phyloP scores from a whole-genome alignment of 257 asterid genomes.

The Przewalskia tangutica region DNA sequence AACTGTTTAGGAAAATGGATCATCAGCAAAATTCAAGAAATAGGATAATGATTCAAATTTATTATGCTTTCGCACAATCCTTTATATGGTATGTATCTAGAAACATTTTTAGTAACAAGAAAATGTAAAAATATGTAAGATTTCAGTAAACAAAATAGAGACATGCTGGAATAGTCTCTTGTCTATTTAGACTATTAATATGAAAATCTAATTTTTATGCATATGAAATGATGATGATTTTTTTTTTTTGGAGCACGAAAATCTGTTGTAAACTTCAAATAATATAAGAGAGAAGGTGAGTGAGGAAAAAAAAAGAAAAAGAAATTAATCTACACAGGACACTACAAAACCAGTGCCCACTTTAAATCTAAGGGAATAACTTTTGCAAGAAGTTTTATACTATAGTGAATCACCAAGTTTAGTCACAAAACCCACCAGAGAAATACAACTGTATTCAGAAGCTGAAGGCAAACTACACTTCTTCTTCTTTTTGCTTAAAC shows the following conservation, averaged over 20 bases:
- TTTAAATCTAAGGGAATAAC: background rate
- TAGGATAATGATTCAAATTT: background rate
- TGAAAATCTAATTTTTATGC: background rate
- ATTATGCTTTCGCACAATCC: background rate
- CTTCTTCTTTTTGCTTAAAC: too few relatives aligned
- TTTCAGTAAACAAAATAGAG: background rate
- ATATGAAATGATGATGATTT: background rate
- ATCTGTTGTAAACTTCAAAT: background rate
- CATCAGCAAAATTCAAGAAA: background rate
- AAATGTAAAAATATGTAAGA: background rate
- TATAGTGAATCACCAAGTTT: background rate
- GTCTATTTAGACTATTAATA: background rate
- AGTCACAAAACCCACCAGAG: background rate
- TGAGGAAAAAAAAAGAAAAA: background rate
- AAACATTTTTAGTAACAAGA: background rate
- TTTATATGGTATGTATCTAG: background rate
- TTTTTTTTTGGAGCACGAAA: background rate
- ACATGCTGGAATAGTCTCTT: background rate
- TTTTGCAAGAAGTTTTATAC: background rate
- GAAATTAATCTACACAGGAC: background rate
- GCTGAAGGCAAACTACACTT: background rate
- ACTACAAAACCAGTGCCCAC: background rate
- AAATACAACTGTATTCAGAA: background rate
- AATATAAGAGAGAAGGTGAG: background rate
- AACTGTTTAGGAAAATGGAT: background rate